Evolutionary conservation across 169 alveolate genomes (phyloP), one percentile per base, ranked within the genome.

Genomic region (Plasmodium chabaudi): DNA sequence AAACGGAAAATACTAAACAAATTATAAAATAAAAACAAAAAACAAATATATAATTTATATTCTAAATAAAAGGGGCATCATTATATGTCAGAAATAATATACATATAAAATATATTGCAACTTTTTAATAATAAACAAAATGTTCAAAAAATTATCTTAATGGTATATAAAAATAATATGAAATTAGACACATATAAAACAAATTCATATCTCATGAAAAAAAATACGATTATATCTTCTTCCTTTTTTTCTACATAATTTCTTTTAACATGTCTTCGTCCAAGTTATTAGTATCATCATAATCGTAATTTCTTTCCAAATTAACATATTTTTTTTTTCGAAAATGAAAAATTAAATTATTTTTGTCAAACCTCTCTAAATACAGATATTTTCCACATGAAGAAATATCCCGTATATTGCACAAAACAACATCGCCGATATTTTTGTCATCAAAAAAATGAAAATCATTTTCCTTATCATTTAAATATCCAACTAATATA

Each of bases 381-480:
- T 79, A 79, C 17, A 79, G 10, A 79, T 65, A 79, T 79, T 79
- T 79, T 17, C 89, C 89, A 46, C 89, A 79, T 27, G 55, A 25
- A 15, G 89, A 79, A 65, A 79, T 79, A 44, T 79, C 71, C 46
- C 89, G 53, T 55, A 79, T 67, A 5, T 55, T 79, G 34, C 89
- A 79, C 25, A 79, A 49, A 23, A 79, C 89, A 21, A 65, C 44
- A 55, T 79, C 89, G 7, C 89, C 89, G n/a, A 79, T 59, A 53
- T 69, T 53, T 79, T 79, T 79, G 67, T 79, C 89, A 46, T 55
- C 72, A 79, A 79, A 79, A 21, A 65, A 79, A 69, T 55, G 70
- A 79, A 65, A 79, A 79, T 67, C 67, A 79, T 64, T 79, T 79
- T 79, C 89, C 71, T 65, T 79, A 79, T 79, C 89, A 59, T 79